phyloP scores from a whole-genome alignment of 2,329 filamentous ascomycete species.

The Westerdykella aurantiaca region DNA sequence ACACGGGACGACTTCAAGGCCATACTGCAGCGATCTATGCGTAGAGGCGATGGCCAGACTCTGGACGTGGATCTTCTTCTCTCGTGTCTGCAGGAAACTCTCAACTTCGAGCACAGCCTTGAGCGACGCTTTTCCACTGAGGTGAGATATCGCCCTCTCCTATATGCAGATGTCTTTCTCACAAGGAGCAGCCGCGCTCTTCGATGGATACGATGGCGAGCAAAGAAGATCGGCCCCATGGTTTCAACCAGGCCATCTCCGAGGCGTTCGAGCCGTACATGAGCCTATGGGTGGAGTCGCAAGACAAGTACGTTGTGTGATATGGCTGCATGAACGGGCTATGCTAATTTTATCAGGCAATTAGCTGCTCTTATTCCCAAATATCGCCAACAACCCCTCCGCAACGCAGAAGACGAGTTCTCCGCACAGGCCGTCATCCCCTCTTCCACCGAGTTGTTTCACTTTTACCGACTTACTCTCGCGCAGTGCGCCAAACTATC shows the following conservation, averaged over 20 bases:
- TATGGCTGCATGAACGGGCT: background rate
- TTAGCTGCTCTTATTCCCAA: slow-evolving; percentile 77
- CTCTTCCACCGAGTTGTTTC: slow-evolving; percentile 93
- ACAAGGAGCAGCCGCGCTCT: slow-evolving; percentile 53
- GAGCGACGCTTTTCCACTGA: slow-evolving; percentile 75
- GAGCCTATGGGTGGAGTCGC: slow-evolving; percentile 93
- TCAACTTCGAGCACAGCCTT: slow-evolving; percentile 91
- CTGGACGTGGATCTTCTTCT: slow-evolving; percentile 86
- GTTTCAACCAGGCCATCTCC: slow-evolving; percentile 86
- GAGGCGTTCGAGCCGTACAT: slow-evolving; percentile 97
- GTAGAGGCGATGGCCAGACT: slow-evolving; percentile 67
- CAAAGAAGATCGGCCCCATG: slow-evolving; percentile 65
- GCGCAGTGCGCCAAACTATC: slow-evolving; percentile 96
- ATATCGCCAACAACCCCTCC: slow-evolving; percentile 76
- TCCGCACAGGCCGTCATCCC: slow-evolving; percentile 81
- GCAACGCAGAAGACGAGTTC: slow-evolving; percentile 85
- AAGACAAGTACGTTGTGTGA: slow-evolving; percentile 58
- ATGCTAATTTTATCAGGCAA: slow-evolving; percentile 44
- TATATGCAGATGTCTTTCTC: slow-evolving; percentile 7
- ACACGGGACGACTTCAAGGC: slow-evolving; percentile 93
- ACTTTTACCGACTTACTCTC: slow-evolving; percentile 88
- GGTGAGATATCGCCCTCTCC: slow-evolving; percentile 15
- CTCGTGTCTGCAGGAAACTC: slow-evolving; percentile 85
- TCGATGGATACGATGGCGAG: slow-evolving; percentile 89
- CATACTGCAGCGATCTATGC: slow-evolving; percentile 82